phyloP scores from a whole-genome alignment of 1,284 basidiomycete genomes.

The Prillingera fragicola region DNA sequence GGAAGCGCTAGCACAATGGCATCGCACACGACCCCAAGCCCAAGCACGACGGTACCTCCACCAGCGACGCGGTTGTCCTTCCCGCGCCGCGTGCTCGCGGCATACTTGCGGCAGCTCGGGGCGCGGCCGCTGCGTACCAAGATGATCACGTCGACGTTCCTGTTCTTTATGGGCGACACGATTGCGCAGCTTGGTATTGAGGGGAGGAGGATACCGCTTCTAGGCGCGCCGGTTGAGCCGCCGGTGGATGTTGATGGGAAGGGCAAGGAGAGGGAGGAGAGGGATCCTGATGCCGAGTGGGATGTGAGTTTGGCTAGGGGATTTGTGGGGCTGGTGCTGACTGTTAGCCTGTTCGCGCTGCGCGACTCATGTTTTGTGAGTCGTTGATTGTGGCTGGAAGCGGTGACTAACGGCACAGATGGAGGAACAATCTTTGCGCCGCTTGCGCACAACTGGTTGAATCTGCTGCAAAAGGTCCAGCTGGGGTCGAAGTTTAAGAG shows the following conservation, averaged over 20 bases:
- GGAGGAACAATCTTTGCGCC: constrained; percentile 17
- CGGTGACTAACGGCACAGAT: constrained; percentile 1
- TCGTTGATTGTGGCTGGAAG: neutral
- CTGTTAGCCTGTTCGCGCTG: constrained; percentile 7
- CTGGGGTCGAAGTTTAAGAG: constrained; percentile 7
- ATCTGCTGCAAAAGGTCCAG: constrained; percentile 9
- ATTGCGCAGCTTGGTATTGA: constrained; percentile 21
- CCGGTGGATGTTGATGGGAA: neutral
- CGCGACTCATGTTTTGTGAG: constrained; percentile 13
- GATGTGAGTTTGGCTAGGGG: too few relatives aligned
- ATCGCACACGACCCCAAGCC: too few relatives aligned
- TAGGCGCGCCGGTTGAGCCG: neutral
- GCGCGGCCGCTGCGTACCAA: constrained; percentile 10
- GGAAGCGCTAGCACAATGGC: too few relatives aligned
- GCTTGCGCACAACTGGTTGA: constrained; percentile 17
- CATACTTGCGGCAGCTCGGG: neutral
- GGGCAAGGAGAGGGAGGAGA: too few relatives aligned
- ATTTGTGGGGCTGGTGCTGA: too few relatives aligned
- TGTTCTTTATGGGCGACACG: constrained; percentile 16
- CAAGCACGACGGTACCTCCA: too few relatives aligned
- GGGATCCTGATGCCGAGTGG: too few relatives aligned
- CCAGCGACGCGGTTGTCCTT: neutral
- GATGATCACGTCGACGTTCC: constrained; percentile 14
- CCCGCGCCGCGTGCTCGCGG: neutral
- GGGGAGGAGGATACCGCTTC: constrained; percentile 6